phyloP scores from a whole-genome alignment of 169 alveolate species.

The Amoebophrya sp. region DNA sequence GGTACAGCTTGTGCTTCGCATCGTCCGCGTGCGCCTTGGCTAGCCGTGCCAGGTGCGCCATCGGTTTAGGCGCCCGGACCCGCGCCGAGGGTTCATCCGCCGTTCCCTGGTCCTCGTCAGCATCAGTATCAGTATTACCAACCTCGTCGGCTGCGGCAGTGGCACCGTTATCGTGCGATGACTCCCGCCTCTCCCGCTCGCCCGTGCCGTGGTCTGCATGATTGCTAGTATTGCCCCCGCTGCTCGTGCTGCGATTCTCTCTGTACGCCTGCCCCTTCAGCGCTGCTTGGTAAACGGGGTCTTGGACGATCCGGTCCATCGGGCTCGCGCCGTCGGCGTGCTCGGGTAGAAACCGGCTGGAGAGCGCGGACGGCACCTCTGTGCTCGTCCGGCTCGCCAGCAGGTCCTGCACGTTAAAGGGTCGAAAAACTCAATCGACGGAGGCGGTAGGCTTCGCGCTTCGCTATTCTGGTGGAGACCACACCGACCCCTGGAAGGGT shows the following conservation, averaged over 20 bases:
- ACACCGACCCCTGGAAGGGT: too few species aligned
- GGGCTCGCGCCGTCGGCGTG: neutral
- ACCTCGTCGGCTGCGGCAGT: neutral
- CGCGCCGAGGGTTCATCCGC: neutral
- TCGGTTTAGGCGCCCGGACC: neutral
- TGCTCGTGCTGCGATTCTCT: too few species aligned
- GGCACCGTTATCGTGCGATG: neutral
- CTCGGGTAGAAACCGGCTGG: slow-evolving; percentile 15
- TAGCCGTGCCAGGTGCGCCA: neutral
- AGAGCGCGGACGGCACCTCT: slow-evolving; percentile 6
- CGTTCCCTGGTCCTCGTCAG: neutral
- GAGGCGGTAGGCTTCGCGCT: too few species aligned
- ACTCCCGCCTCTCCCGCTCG: neutral
- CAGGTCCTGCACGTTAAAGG: slow-evolving; percentile 9
- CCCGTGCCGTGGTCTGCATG: neutral
- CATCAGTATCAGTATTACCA: neutral
- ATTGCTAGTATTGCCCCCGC: too few species aligned
- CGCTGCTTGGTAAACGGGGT: neutral
- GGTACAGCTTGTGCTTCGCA: slow-evolving; percentile 23
- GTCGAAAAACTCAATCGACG: too few species aligned
- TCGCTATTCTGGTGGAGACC: too few species aligned
- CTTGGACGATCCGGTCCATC: neutral
- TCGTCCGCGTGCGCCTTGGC: slow-evolving; percentile 15
- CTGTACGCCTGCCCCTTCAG: neutral
- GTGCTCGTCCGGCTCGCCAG: slow-evolving; percentile 4